These are phyloP conservation scores for Diaporthe sp. DNA, from an alignment of 2,329 filamentous ascomycete species.

Conservation along the genomic window DNA sequence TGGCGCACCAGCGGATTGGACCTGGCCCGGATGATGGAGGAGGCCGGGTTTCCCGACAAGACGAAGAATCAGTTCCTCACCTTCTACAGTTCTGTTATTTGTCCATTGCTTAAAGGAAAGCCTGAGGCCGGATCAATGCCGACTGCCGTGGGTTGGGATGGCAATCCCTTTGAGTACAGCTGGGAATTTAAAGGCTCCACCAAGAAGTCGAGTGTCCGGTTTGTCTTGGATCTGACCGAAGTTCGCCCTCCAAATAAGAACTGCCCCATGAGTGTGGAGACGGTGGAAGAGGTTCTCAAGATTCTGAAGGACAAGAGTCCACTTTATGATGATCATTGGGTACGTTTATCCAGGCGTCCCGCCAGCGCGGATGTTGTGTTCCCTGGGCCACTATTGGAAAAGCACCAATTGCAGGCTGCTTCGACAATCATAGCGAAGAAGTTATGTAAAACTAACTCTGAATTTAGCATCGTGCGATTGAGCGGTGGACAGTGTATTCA, in stretches of 20 bases:
- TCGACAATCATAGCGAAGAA: background rate
- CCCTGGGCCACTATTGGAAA: background rate
- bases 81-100: slow-evolving; percentile 20
- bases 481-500: background rate
- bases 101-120: slow-evolving; percentile 4
- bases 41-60: slow-evolving; percentile 11
- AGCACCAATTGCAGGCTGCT: background rate
- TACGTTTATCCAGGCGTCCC: background rate
- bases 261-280: slow-evolving; percentile 13
- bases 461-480: slow-evolving; percentile 20
- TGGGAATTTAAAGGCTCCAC: slow-evolving; percentile 22
- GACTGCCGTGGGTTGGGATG: slow-evolving; percentile 14
- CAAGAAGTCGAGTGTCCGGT: slow-evolving; percentile 23
- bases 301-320: slow-evolving; percentile 10
- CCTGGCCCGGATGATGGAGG: slow-evolving; percentile 13
- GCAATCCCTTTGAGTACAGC: slow-evolving; percentile 22
- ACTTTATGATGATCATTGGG: slow-evolving; percentile 16
- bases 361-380: background rate
- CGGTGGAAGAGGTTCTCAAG: slow-evolving; percentile 15
- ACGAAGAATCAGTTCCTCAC: background rate
- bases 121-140: background rate
- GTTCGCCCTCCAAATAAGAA: slow-evolving; percentile 7
- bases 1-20: slow-evolving; percentile 20
- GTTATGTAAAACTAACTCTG: background rate
- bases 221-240: slow-evolving; percentile 13